Conservation (phyloP, 2,329 filamentous ascomycete genomes). For the Colletotrichum musae region DNA sequence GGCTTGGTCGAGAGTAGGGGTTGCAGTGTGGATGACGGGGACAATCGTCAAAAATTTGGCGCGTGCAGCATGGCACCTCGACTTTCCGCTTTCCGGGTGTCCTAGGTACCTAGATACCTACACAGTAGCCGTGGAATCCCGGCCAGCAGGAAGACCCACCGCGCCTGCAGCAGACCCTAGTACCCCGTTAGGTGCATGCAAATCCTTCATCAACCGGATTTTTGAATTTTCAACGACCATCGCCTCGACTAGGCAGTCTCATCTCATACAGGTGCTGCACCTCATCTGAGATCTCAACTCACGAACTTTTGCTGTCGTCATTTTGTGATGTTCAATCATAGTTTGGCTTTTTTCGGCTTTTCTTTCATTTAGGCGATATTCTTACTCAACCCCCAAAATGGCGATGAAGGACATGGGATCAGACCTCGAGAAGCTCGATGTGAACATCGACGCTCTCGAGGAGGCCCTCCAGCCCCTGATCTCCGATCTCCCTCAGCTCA, state of each 20-base stretch:
- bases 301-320: background rate
- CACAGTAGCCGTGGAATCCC: conserved; percentile 25
- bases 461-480: conserved; percentile 82
- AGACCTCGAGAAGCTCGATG: conserved; percentile 81
- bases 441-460: conserved; percentile 85
- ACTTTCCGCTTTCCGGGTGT: too few species aligned
- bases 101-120: background rate
- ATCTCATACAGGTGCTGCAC: background rate
- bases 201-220: conserved; percentile 27
- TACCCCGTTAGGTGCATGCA: conserved; percentile 37
- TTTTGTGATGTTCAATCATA: too few species aligned
- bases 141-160: conserved; percentile 26
- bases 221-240: conserved; percentile 37
- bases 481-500: conserved; percentile 74
- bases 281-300: background rate
- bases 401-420: conserved; percentile 71
- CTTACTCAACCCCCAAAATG: conserved; percentile 47
- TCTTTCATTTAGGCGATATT: background rate
- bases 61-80: background rate
- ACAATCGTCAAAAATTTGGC: conserved; percentile 38
- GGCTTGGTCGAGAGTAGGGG: conserved; percentile 44
- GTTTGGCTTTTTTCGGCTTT: background rate
- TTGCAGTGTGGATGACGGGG: conserved; percentile 35
- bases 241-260: conserved; percentile 13
- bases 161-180: conserved; percentile 4